Evolutionary conservation across 305 asterid genomes (phyloP).

Genomic region (Solanum hybrid): DNA sequence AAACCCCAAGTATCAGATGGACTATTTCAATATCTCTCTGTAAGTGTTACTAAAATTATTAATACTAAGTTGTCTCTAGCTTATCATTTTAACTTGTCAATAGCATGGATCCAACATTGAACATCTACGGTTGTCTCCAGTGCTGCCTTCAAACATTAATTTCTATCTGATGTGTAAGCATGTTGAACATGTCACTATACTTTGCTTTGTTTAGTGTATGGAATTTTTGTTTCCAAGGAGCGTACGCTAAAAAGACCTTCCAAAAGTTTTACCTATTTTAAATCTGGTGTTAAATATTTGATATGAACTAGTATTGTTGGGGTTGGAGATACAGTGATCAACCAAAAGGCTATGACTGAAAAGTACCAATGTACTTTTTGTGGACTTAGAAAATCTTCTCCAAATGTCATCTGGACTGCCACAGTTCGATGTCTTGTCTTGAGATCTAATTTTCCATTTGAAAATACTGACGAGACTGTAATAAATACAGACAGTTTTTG

Average conservation of each 20-base stretch:
- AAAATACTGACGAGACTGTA: background rate
- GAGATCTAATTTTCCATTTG: background rate
- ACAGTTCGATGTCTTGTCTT: background rate
- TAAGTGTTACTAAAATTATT: constrained; percentile 23
- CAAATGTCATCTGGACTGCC: background rate
- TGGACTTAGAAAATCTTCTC: background rate
- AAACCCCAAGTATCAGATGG: constrained; percentile 79
- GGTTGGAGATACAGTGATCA: background rate
- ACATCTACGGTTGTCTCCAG: background rate
- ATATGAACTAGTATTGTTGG: background rate
- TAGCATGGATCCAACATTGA: background rate
- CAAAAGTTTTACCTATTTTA: background rate
- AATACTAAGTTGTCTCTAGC: background rate
- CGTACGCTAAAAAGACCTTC: background rate
- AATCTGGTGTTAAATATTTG: background rate
- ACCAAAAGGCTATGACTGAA: background rate
- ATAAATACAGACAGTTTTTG: constrained; percentile 69
- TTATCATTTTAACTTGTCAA: background rate
- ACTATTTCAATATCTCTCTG: constrained; percentile 72
- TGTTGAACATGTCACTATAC: background rate
- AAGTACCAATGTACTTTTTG: background rate
- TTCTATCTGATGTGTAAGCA: background rate
- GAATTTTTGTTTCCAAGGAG: background rate
- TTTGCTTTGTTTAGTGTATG: background rate
- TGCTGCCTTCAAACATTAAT: background rate